A percentile compares a stretch with the other conserved stretches of the same genome.
Conservation (phyloP, 495 filamentous ascomycete species). For the Parachaetomium inaequale region DNA sequence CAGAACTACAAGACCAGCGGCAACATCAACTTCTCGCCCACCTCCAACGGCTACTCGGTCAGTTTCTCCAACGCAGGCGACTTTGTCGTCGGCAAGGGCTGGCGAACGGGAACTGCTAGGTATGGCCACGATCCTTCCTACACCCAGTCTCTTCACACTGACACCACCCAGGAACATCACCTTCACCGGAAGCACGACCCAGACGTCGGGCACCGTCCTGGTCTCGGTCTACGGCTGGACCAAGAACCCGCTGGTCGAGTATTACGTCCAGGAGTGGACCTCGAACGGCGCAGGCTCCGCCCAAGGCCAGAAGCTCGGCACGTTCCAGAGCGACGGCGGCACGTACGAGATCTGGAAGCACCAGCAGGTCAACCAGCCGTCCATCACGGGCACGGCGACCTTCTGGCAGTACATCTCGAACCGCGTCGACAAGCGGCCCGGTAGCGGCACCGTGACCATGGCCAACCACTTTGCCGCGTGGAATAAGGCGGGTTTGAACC, state of each 20-base stretch:
- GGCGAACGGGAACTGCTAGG: conserved; percentile 48
- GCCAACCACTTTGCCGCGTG: conserved; percentile 59
- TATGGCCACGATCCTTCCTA: conserved; percentile 23
- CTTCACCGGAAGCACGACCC: conserved; percentile 21
- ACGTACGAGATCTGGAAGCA: conserved; percentile 58
- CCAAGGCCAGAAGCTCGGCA: conserved; percentile 41
- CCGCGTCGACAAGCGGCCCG: conserved; percentile 36
- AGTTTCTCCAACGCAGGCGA: conserved; percentile 45
- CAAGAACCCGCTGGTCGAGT: conserved; percentile 56
- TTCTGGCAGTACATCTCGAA: conserved; percentile 63
- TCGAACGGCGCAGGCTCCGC: conserved; percentile 52
- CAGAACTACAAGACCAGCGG: conserved; percentile 40
- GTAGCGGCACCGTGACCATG: conserved; percentile 41
- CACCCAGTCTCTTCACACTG: not conserved
- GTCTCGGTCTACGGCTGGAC: conserved; percentile 55
- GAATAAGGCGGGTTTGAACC: conserved; percentile 43
- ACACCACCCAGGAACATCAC: conserved; percentile 23
- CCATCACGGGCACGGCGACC: conserved; percentile 54
- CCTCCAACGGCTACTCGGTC: conserved; percentile 35
- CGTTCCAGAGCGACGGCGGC: conserved; percentile 51
- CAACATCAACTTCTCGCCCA: conserved; percentile 31
- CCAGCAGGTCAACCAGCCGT: conserved; percentile 52
- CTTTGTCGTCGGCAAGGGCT: conserved; percentile 59
- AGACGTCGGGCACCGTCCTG: conserved; percentile 26
- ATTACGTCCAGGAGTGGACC: conserved; percentile 61